A percentile compares a stretch with the other conserved stretches of the same genome.
These are phyloP conservation scores for Microthyrium microscopicum DNA, from an alignment of 2,329 filamentous ascomycete genomes.

Conservation along the genomic window DNA sequence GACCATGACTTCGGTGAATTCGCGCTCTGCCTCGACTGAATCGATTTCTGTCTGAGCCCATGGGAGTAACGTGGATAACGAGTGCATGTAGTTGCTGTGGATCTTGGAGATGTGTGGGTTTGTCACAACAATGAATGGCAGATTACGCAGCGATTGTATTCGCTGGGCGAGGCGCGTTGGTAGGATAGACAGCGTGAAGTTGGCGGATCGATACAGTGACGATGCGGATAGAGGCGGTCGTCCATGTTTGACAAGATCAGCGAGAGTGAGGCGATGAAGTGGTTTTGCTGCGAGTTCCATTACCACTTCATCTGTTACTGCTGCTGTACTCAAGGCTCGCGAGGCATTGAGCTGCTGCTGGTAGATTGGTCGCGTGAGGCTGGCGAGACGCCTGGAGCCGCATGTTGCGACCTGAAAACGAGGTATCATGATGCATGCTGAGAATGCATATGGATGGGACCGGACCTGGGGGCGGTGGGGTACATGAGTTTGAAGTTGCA, in stretches of 20 bases:
- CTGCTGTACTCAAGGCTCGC: slow-evolving; percentile 26
- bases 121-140: slow-evolving; percentile 96
- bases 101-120: slow-evolving; percentile 90
- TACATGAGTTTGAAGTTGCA: too few relatives aligned
- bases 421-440: too few relatives aligned
- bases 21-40: slow-evolving; percentile 70
- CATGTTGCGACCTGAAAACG: too few relatives aligned
- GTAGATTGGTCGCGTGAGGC: neutral
- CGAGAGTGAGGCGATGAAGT: slow-evolving; percentile 66
- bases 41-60: slow-evolving; percentile 59
- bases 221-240: slow-evolving; percentile 67
- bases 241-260: slow-evolving; percentile 75
- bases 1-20: slow-evolving; percentile 82
- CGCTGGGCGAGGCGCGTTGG: slow-evolving; percentile 85
- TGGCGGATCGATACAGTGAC: slow-evolving; percentile 74
- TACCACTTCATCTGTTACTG: slow-evolving; percentile 55
- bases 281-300: slow-evolving; percentile 59
- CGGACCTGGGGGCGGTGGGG: too few relatives aligned
- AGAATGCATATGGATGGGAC: too few relatives aligned
- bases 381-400: too few relatives aligned
- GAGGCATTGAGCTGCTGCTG: neutral
- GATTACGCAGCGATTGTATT: slow-evolving; percentile 79
- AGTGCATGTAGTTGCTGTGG: slow-evolving; percentile 92
- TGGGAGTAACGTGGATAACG: slow-evolving; percentile 73
- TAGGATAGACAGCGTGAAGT: slow-evolving; percentile 85